Conservation (phyloP, 192 early-diverging fungal species). For the Bifiguratus adelaidae region DNA sequence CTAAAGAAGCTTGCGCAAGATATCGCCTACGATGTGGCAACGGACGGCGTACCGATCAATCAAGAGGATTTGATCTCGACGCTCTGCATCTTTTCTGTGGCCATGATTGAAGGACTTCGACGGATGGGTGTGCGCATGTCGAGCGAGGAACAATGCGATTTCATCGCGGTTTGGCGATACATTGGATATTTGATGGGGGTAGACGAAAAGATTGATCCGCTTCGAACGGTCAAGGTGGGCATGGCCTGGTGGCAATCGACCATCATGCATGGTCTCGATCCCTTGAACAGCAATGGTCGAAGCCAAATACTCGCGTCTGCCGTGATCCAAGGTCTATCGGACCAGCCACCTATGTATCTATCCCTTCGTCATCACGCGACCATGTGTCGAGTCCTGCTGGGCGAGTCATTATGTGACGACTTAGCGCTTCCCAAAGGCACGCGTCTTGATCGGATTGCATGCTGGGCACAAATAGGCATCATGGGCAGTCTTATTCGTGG, state of each 20-base stretch:
- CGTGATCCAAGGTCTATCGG: too few species aligned
- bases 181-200: conserved; percentile 36
- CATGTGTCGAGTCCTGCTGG: too few species aligned
- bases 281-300: too few species aligned
- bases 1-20: conserved; percentile 8
- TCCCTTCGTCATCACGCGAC: too few species aligned
- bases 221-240: background rate
- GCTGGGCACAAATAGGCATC: too few species aligned
- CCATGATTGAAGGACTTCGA: conserved; percentile 6
- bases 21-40: conserved; percentile 6
- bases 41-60: conserved; percentile 21
- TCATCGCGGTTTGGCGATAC: conserved; percentile 36
- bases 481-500: too few species aligned
- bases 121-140: conserved; percentile 14
- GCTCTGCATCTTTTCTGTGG: conserved; percentile 12
- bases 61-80: conserved; percentile 17
- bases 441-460: too few species aligned
- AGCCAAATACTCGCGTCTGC: too few species aligned
- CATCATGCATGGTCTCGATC: background rate
- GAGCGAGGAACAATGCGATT: conserved; percentile 22
- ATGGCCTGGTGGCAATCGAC: background rate
- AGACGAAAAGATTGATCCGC: conserved; percentile 4
- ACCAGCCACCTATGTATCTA: too few species aligned
- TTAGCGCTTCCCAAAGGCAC: too few species aligned
- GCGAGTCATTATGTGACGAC: too few species aligned